Conservation (phyloP, 1,284 basidiomycete species). For the Rhizoctonia solani region DNA sequence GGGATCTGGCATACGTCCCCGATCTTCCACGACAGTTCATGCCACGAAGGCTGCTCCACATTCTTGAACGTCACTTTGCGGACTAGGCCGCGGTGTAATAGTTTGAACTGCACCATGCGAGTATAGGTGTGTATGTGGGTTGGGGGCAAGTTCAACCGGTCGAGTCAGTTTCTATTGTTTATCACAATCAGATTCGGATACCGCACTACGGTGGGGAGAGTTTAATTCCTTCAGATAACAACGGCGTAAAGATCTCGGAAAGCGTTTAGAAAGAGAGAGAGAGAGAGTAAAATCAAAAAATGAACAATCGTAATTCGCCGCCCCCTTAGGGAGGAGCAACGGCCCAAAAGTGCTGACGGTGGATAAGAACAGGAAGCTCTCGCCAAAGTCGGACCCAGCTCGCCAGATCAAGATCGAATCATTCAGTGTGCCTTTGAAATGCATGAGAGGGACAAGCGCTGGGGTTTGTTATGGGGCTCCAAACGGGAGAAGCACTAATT, state of each 20-base stretch:
- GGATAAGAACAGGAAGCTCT: background rate
- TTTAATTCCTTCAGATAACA: no score
- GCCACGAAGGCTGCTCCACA: slow-evolving; percentile 26
- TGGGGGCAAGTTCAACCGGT: no score
- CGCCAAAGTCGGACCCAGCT: background rate
- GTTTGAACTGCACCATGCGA: slow-evolving; percentile 31
- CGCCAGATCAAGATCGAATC: slow-evolving; percentile 26
- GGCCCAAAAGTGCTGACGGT: slow-evolving; percentile 10
- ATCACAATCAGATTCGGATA: no score
- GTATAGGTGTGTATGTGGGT: background rate
- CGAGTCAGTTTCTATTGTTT: no score
- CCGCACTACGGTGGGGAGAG: no score
- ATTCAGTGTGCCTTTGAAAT: slow-evolving; percentile 30
- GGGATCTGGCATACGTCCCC: slow-evolving; percentile 27
- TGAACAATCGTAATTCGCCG: no score
- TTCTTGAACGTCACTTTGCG: slow-evolving; percentile 30
- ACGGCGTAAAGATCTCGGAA: no score
- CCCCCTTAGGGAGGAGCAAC: no score
- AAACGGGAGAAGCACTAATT: slow-evolving; percentile 6
- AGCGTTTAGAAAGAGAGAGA: no score
- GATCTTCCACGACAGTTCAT: slow-evolving; percentile 30
- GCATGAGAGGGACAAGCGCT: no score
- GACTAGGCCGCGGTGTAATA: slow-evolving; percentile 30
- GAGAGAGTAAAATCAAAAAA: background rate
- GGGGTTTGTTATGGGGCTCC: slow-evolving; percentile 4